phyloP scores from a whole-genome alignment of 2,329 filamentous ascomycete genomes.

The Ascochyta pisi region DNA sequence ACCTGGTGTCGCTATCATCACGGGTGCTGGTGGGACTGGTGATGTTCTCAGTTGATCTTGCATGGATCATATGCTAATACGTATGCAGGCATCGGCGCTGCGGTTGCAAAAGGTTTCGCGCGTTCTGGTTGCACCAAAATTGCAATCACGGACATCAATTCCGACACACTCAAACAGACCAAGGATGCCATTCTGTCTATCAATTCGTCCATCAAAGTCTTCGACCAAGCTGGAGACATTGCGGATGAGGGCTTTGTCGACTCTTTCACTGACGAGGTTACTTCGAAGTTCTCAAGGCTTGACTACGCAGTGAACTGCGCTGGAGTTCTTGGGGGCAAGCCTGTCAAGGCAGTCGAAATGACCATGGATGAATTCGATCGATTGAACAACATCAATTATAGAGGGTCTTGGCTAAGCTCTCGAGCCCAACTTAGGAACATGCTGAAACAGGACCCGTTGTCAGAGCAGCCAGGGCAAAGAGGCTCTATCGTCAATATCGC shows the following conservation, averaged over 20 bases:
- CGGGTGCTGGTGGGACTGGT: conserved; percentile 47
- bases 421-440: conserved; percentile 59
- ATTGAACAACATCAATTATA: conserved; percentile 64
- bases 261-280: conserved; percentile 49
- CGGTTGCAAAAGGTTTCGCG: conserved; percentile 59
- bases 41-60: not conserved
- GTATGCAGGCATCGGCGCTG: conserved; percentile 61
- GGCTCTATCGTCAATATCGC: conserved; percentile 64
- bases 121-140: conserved; percentile 59
- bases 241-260: conserved; percentile 56
- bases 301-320: conserved; percentile 66
- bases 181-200: conserved; percentile 30
- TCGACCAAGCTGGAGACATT: conserved; percentile 56
- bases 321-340: conserved; percentile 56
- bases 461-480: conserved; percentile 43
- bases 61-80: not conserved
- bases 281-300: conserved; percentile 53
- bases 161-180: conserved; percentile 49
- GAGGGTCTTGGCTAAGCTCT: conserved; percentile 65
- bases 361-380: conserved; percentile 58
- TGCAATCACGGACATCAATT: conserved; percentile 61
- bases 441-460: conserved; percentile 58
- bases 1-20: conserved; percentile 43
- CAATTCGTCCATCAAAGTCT: conserved; percentile 38
- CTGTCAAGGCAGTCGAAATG: conserved; percentile 56